Percentiles rank a stretch among this genome's conserved stretches.
Conservation (phyloP, 805 yeast genomes). For the Monosporozyma unispora region DNA sequence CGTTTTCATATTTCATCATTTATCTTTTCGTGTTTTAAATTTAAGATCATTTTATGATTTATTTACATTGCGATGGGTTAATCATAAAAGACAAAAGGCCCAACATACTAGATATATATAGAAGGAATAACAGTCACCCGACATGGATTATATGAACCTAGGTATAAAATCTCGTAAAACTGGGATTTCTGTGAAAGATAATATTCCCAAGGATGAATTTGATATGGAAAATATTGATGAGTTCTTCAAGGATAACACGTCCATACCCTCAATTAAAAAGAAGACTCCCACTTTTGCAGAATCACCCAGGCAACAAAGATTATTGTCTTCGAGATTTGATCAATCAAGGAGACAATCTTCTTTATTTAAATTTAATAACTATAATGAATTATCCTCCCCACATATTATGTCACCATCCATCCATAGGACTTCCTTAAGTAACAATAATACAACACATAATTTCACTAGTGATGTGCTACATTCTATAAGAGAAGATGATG, state of each 20-base stretch:
- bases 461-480: background rate
- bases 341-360: constrained; percentile 18
- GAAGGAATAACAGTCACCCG: background rate
- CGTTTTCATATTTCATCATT: background rate
- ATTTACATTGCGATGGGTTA: background rate
- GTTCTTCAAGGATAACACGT: constrained; percentile 50
- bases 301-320: constrained; percentile 1
- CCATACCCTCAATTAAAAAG: background rate
- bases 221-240: constrained; percentile 40
- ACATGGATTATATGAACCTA: constrained; percentile 38
- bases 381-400: constrained; percentile 6
- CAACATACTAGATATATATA: background rate
- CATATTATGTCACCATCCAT: constrained; percentile 9
- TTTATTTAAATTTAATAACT: constrained; percentile 5
- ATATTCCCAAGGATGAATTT: constrained; percentile 13
- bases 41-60: background rate
- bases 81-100: background rate
- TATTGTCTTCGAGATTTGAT: background rate
- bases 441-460: background rate
- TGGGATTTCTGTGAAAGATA: constrained; percentile 31
- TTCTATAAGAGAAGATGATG: constrained; percentile 2
- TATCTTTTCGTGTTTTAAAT: background rate
- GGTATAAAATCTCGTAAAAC: constrained; percentile 61
- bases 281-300: constrained; percentile 3
- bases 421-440: background rate